Conservation (phyloP, 768 basidiomycete genomes). For the Asterophora lycoperdoides region DNA sequence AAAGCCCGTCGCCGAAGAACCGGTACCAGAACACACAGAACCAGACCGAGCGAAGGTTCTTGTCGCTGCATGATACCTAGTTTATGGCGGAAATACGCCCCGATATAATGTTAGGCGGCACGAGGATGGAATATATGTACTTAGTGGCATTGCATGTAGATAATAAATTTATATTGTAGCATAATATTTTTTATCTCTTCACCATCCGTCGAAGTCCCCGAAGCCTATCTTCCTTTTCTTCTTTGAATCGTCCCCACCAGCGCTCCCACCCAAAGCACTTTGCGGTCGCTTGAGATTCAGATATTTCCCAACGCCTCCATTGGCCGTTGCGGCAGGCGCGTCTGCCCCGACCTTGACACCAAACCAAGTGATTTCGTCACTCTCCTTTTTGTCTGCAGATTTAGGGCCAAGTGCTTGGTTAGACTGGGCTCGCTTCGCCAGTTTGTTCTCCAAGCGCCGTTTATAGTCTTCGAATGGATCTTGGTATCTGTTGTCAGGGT, state of each 20-base stretch:
- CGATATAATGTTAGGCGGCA: too few species aligned
- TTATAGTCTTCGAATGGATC: conserved; percentile 97
- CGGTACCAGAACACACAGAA: conserved; percentile 17
- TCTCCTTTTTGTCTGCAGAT: conserved; percentile 47
- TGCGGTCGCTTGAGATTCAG: conserved; percentile 51
- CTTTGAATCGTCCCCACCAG: conserved; percentile 45
- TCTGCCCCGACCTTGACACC: conserved; percentile 74
- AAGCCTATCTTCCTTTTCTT: conserved; percentile 87
- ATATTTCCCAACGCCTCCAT: conserved; percentile 76
- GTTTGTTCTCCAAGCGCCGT: conserved; percentile 71
- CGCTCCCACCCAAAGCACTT: conserved; percentile 17
- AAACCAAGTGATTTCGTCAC: conserved; percentile 82
- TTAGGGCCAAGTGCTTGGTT: conserved; percentile 28
- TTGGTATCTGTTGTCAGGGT: conserved; percentile 55
- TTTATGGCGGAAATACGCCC: background rate
- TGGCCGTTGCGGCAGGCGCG: conserved; percentile 25
- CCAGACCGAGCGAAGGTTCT: conserved; percentile 24
- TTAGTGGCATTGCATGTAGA: conserved; percentile 5
- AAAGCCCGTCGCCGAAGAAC: conserved; percentile 31
- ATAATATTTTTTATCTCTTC: background rate
- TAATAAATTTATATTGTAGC: conserved; percentile 2
- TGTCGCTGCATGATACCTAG: conserved; percentile 26
- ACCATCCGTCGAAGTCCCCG: conserved; percentile 85
- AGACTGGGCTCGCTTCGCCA: conserved; percentile 51
- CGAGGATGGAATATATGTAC: background rate